Base-by-base conservation (phyloP, 202 grass and related monocot genomes). In the Carex arenaria region DNA sequence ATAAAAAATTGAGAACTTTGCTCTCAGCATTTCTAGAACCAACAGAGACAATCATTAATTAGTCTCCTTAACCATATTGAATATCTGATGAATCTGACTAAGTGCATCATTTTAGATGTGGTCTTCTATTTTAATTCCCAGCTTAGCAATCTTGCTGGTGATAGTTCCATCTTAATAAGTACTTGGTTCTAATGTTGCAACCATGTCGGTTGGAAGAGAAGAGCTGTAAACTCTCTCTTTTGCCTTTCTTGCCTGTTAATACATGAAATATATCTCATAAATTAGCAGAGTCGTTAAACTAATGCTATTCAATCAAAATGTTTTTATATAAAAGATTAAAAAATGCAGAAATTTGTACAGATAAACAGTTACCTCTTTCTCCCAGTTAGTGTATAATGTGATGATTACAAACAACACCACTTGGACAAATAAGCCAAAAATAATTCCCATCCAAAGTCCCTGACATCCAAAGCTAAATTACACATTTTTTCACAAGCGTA, bases 391-490 rank as follows among this genome's bases (percentile, higher is more conserved):
- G 55, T 53, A 85, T 23, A 86, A 30, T 0, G 89, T 88, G 75
- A 97, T 83, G 31, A 30, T 54, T 64, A 79, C 36, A 52, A 89
- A 85, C 28, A 92, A 18, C 53, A 93, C n/a, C 59, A 86, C 59
- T 83, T 97, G 91, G 0, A 89, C 91, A n/a, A 90, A 3, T 10
- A 90, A 79, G 18, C 91, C 94, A 57, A 89, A 92, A 57, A 86
- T 87, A 70, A 97, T 87, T 67, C 94, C 94, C 1, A 97, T 23
- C 94, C 91, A 92, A 15, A 97, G 94, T 0, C 94, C 94, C 94
- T 97, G 75, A 81, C 85, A 56, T 7, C 6, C 53, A 47, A 19
- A 49, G 42, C 42, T 45, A 76, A 15, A 11, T 85, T 36, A 76
- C 0, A 23, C 71, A 56, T 42, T 34, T 26, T 34, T 64, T n/a